Evolutionary conservation across 352 stramenopile species (phyloP), one percentile per base, ranked within the genome.

Genomic region (Thraustochytrium striatum): DNA sequence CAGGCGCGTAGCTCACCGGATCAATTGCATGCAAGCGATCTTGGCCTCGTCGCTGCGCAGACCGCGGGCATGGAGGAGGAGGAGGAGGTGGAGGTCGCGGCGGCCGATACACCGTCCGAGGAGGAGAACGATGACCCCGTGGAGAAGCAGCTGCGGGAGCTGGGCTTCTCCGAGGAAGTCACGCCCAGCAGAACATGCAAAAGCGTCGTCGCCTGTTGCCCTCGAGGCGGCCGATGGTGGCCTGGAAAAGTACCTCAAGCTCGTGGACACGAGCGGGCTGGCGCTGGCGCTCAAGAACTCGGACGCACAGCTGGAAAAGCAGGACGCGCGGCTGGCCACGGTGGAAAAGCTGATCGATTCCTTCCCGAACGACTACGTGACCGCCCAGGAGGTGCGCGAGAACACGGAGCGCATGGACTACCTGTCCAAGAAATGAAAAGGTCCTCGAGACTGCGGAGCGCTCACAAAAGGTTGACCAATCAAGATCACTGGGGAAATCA

Each of bases 251-350:
- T 55, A 55, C 47, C 47, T 55, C 25, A 55, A 75, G 11, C 36
- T 75, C 30, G 52, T 75, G n/a, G 65, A 75, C 50, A 62, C 52
- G 25, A 61, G 65, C 44, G 32, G 65, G 19, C 65, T 75, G n/a
- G 43, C 65, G 52, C 8, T 58, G 44, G n/a, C 36, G 41, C 30
- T 38, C 41, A 25, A 5, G 52, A 32, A 61, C 52, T 2, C n/a
- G 19, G 43, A 75, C 52, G n/a, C 44, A 43, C 2, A 75, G 25
- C 47, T 75, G 1, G 65, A 61, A n/a, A 25, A 75, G 25, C 65
- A 75, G 11, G 65, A 7, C 16, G 25, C 44, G n/a, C 65, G 65
- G 16, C 32, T 75, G 7, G 44, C 43, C 36, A 39, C 30, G 13
- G 65, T 75, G 11, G 65, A 75, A 38, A 72, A 38, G 9, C 50